phyloP scores from a whole-genome alignment of 129 eudicot species.

The Logfia minima region DNA sequence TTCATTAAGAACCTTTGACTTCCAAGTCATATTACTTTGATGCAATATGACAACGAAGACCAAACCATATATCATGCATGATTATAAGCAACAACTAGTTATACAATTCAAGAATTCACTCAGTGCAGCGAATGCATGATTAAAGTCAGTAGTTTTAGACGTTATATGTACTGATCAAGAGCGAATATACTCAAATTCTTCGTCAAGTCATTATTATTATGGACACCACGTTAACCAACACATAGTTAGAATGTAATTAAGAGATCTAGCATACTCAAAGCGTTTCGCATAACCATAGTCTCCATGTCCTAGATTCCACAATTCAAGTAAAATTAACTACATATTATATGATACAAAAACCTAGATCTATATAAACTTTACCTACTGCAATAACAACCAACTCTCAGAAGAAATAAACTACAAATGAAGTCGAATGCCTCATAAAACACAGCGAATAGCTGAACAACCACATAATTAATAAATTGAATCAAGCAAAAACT shows the following conservation, averaged over 20 bases:
- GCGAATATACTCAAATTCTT: too few relatives aligned
- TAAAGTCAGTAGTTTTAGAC: neutral
- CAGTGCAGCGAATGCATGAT: neutral
- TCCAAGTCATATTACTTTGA: neutral
- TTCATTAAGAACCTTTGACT: neutral
- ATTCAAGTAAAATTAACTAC: constrained; percentile 9
- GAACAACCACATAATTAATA: neutral
- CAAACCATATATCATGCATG: neutral
- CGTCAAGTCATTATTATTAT: neutral
- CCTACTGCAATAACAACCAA: constrained; percentile 5
- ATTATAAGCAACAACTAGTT: neutral
- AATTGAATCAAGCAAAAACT: neutral
- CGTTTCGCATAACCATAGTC: constrained; percentile 1
- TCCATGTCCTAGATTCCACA: constrained; percentile 11
- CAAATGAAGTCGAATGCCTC: constrained; percentile 9
- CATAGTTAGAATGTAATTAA: neutral
- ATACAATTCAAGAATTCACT: constrained; percentile 1
- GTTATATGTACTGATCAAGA: neutral
- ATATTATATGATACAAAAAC: neutral
- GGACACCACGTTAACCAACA: neutral
- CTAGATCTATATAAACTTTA: constrained; percentile 27
- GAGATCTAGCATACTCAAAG: constrained; percentile 8
- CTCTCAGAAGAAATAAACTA: constrained; percentile 20
- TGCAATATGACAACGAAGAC: neutral
- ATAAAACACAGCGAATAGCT: constrained; percentile 6